phyloP scores from a whole-genome alignment of 805 yeast species.

The Hanseniaspora meyeri region DNA sequence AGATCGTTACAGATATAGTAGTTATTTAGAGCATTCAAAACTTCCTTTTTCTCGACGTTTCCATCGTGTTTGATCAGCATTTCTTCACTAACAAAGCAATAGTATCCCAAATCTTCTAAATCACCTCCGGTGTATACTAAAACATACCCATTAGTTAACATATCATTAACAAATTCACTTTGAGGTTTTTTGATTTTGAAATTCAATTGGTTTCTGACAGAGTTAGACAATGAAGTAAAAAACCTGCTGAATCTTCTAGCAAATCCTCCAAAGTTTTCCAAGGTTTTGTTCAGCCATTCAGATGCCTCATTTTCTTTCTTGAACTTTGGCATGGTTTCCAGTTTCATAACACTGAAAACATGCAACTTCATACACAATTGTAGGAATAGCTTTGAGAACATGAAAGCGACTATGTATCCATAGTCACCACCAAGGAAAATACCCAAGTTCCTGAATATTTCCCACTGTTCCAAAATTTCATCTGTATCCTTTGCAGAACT shows the following conservation, averaged over 20 bases:
- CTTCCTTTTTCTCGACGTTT: conserved; percentile 32
- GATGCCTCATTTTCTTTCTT: conserved; percentile 32
- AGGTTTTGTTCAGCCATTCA: conserved; percentile 55
- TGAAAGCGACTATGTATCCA: conserved; percentile 67
- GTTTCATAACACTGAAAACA: conserved; percentile 60
- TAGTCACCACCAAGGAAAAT: conserved; percentile 60
- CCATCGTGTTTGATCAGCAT: conserved; percentile 18
- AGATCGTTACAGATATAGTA: conserved; percentile 42
- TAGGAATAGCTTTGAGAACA: conserved; percentile 51
- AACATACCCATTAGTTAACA: conserved; percentile 59
- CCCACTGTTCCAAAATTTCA: conserved; percentile 73
- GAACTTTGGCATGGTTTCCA: conserved; percentile 45
- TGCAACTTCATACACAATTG: conserved; percentile 57
- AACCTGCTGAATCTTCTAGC: conserved; percentile 77
- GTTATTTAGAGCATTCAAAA: conserved; percentile 35
- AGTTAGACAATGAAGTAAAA: conserved; percentile 59
- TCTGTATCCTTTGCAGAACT: conserved; percentile 87
- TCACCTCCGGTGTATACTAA: conserved; percentile 57
- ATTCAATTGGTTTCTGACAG: conserved; percentile 31
- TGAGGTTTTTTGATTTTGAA: conserved; percentile 42
- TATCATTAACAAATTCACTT: conserved; percentile 40
- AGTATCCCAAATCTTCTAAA: conserved; percentile 56
- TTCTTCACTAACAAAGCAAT: conserved; percentile 58
- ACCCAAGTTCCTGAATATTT: conserved; percentile 63
- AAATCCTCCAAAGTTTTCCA: conserved; percentile 60